Conservation (phyloP, 306 rosid genomes). For the Fragaria iinumae region DNA sequence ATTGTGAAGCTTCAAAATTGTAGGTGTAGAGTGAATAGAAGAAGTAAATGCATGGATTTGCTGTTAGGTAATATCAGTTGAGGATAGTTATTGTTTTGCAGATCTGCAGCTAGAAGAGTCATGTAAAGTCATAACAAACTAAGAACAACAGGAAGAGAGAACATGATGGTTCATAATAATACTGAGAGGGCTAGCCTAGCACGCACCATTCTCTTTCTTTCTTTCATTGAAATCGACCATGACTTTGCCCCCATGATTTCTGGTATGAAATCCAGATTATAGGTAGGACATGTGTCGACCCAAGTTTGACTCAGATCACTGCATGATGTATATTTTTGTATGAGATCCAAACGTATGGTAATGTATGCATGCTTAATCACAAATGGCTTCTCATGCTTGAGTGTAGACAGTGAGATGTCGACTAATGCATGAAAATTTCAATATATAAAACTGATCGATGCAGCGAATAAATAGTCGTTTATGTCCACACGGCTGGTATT, state of each 20-base stretch:
- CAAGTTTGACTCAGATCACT: not conserved
- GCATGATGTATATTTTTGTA: not conserved
- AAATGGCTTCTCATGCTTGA: slow-evolving; percentile 8
- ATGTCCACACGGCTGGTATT: slow-evolving; percentile 16
- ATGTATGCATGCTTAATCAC: not conserved
- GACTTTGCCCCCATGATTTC: not conserved
- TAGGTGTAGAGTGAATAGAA: not conserved
- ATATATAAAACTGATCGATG: not conserved
- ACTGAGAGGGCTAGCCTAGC: not conserved
- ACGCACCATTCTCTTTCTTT: not conserved
- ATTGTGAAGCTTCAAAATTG: not conserved
- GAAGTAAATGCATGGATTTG: not conserved
- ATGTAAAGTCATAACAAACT: not conserved
- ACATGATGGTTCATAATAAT: not conserved
- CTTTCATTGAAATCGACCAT: not conserved
- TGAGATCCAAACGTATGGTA: not conserved
- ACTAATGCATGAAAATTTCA: not conserved
- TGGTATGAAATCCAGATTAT: not conserved
- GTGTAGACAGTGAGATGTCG: not conserved
- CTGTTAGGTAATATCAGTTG: not conserved
- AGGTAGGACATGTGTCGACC: slow-evolving; percentile 4
- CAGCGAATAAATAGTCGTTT: not conserved
- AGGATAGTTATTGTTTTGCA: slow-evolving; percentile 2
- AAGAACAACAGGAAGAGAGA: not conserved
- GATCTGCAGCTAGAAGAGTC: not conserved